Evolutionary conservation across 2,329 filamentous ascomycete species (phyloP), one percentile per base, ranked within the genome.

Genomic region (Stenocarpella maydis): DNA sequence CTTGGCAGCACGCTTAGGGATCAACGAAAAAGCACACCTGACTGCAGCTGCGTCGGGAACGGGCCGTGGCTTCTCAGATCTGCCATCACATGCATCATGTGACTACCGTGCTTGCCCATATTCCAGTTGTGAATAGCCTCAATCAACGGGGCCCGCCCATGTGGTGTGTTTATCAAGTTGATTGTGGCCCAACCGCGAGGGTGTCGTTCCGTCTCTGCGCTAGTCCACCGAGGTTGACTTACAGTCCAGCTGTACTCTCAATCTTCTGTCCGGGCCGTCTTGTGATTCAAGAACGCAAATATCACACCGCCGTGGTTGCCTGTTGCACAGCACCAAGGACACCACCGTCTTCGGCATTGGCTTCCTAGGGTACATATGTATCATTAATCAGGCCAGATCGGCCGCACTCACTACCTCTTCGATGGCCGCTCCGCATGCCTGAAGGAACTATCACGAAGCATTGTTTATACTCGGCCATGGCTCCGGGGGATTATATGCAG

Each of bases 61-160:
- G 52, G 52, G 52, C 52, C 31, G 52, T 54, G 19, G 41, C 19
- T n/a, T 58, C 7, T 34, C 28, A 49, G 43, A 49, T 63, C 58
- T 63, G 43, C 43, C 43, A 37, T 49, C 43, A 37, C 58, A 37
- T 24, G 41, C 43, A 37, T 17, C 8, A 63, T 26, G 58, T 43
- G 49, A 9, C 37, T 63, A 28, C 43, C 43, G n/a, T 24, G 58
- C 28, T 49, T 37, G 19, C 28, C 19, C 43, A 21, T n/a, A 12
- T 8, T 26, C 14, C 26, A 28, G 28, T 15, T 63, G 58, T n/a
- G 43, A 37, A 63, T 26, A 24, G n/a, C n/a, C 4, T 63, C 28
- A 34, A 10, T 37, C 19, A 5, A 4, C 2, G 52, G 12, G 12
- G n/a, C 52, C 31, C n/a, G n/a, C n/a, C n/a, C 28, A 61, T 24